Base-by-base conservation (phyloP, 2,329 filamentous ascomycete species). In the Exophiala sideris region DNA sequence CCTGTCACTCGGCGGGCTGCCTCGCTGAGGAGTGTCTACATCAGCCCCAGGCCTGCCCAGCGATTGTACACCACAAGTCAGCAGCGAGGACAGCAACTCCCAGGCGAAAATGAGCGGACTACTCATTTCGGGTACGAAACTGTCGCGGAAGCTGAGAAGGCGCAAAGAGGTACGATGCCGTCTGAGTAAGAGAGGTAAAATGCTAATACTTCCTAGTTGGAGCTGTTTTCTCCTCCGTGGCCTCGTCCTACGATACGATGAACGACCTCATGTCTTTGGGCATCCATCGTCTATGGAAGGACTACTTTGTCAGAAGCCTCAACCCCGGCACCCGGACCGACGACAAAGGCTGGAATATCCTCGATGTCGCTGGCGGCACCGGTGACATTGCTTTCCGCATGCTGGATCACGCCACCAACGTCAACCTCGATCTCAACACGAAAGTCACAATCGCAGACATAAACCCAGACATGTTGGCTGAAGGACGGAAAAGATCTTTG, bases 251-350 rank as follows among this genome's bases (percentile, higher is more conserved):
- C 75, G 94, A 99, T 73, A 87, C 86, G 59, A 99, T 99, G 94
- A 99, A 99, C 76, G 94, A 99, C 71, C 81, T 97, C 63, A 99
- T 99, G 94, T 97, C 94, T 6, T 83, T 99, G 45, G 94, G 94
- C 51, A 91, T 96, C 74, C 94, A 99, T 72, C 88, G 94, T 40
- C 77, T 99, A 35, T 99, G 94, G 94, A 99, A 88, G 77, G 92
- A 97, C 73, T 86, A 96, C 74, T 99, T 97, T 71, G 92, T 99
- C 42, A 86, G 89, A 62, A 87, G 86, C 33, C 82, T 99, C 32
- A 94, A 96, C 70, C 92, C 94, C 0, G 91, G 91, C 61, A 81
- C 75, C 1, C 63, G 50, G 76, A 70, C 63, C 68, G 42, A 63
- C 32, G 65, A 68, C 9, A 69, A 75, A 48, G 80, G 81, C 58